Percentiles rank a stretch among this genome's conserved stretches.
Evolutionary conservation across 23 red algal species (phyloP).

Genomic region (Gracilaria caudata): DNA sequence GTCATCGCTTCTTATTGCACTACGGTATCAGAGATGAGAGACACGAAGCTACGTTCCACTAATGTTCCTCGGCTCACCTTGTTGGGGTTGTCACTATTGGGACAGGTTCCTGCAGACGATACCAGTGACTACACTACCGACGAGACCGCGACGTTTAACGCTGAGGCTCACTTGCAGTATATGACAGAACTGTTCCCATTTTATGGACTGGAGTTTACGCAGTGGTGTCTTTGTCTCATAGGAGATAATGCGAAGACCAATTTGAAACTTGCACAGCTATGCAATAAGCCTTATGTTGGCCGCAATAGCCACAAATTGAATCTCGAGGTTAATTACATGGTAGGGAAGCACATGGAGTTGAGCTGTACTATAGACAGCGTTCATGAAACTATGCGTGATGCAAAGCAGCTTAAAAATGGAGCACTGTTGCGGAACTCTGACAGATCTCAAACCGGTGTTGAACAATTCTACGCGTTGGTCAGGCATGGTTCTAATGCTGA

Average conservation of each 20-base stretch:
- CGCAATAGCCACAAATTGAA: background rate
- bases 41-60: too few relatives aligned
- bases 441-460: background rate
- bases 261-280: background rate
- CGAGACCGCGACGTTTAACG: too few relatives aligned
- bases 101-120: too few relatives aligned
- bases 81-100: too few relatives aligned
- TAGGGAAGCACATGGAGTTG: background rate
- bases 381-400: background rate
- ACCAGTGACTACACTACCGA: too few relatives aligned
- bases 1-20: too few relatives aligned
- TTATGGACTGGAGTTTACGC: background rate
- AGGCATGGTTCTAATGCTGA: background rate
- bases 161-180: too few relatives aligned
- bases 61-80: too few relatives aligned
- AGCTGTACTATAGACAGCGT: background rate
- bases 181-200: too few relatives aligned
- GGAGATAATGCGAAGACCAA: background rate
- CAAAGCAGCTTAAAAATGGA: background rate
- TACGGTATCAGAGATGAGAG: too few relatives aligned
- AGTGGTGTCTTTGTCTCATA: slow-evolving; percentile 10
- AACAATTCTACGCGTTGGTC: background rate
- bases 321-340: slow-evolving; percentile 1
- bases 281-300: background rate
- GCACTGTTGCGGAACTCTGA: background rate